phyloP scores from a whole-genome alignment of 2,329 filamentous ascomycete genomes.

The Aureobasidium vineae region DNA sequence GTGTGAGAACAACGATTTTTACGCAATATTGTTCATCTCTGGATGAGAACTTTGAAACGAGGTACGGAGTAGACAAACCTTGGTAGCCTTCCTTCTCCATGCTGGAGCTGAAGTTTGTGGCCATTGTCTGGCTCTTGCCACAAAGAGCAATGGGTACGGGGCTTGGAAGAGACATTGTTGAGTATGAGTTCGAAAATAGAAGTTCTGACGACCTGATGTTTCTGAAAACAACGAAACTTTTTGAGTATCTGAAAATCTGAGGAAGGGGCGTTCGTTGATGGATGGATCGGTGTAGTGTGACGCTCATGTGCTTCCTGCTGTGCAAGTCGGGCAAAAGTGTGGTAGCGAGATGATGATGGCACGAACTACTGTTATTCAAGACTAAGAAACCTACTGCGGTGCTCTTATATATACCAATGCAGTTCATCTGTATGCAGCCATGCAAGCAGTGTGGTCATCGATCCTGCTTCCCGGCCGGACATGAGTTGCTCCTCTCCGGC shows the following conservation, averaged over 20 bases:
- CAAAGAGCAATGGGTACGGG: slow-evolving; percentile 23
- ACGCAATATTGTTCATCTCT: too few species aligned
- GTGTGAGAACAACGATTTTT: too few species aligned
- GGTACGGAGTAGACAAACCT: too few species aligned
- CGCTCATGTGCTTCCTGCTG: neutral
- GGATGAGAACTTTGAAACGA: too few species aligned
- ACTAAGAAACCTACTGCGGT: neutral
- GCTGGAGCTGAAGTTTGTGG: slow-evolving; percentile 4
- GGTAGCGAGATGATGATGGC: neutral
- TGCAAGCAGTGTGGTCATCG: slow-evolving; percentile 23
- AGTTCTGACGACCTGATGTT: neutral
- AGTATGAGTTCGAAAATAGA: neutral
- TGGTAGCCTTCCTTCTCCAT: slow-evolving; percentile 6
- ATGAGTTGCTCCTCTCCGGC: slow-evolving; percentile 15
- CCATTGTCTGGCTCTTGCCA: slow-evolving; percentile 21
- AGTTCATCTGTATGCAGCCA: neutral
- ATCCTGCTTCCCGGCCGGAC: slow-evolving; percentile 3
- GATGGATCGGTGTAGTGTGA: neutral
- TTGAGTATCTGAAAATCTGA: neutral
- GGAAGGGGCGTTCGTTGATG: neutral
- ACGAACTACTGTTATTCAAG: neutral
- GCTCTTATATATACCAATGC: neutral
- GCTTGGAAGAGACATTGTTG: slow-evolving; percentile 17
- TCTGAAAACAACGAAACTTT: too few species aligned
- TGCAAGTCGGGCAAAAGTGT: neutral